Conservation (phyloP, 345 rosid species). For the Cardamine occulta region DNA sequence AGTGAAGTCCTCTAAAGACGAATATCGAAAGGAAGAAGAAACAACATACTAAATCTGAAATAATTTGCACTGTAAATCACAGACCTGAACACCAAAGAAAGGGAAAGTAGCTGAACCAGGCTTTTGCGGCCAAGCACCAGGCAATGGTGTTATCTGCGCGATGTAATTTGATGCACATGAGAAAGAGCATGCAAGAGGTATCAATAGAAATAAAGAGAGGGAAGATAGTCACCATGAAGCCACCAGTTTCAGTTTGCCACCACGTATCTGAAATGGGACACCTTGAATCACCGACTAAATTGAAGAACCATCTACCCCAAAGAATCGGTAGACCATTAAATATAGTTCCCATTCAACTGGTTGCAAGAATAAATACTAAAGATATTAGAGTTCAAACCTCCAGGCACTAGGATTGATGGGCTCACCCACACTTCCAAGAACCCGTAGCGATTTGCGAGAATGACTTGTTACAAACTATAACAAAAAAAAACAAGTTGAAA, state of each 20-base stretch:
- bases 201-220: constrained; percentile 4
- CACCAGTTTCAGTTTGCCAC: constrained; percentile 99
- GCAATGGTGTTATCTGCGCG: constrained; percentile 89
- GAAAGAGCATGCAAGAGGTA: constrained; percentile 14
- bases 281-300: constrained; percentile 84
- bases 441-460: constrained; percentile 90
- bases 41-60: neutral
- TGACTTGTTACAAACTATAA: constrained; percentile 77
- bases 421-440: constrained; percentile 99
- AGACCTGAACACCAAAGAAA: constrained; percentile 98
- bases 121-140: constrained; percentile 99
- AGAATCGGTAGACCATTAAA: constrained; percentile 26
- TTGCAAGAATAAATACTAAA: constrained; percentile 27
- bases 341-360: neutral
- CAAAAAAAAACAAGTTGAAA: constrained; percentile 17
- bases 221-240: constrained; percentile 71
- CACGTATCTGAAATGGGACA: constrained; percentile 99
- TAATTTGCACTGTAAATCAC: constrained; percentile 24
- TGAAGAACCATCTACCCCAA: constrained; percentile 83
- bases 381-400: constrained; percentile 61
- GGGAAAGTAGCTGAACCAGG: constrained; percentile 99
- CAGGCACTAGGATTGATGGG: constrained; percentile 99
- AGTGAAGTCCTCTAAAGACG: neutral
- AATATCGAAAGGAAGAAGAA: constrained; percentile 4
- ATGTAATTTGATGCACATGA: constrained; percentile 35